Conservation (phyloP, 768 basidiomycete species). For the Tephrocybe sp. region DNA sequence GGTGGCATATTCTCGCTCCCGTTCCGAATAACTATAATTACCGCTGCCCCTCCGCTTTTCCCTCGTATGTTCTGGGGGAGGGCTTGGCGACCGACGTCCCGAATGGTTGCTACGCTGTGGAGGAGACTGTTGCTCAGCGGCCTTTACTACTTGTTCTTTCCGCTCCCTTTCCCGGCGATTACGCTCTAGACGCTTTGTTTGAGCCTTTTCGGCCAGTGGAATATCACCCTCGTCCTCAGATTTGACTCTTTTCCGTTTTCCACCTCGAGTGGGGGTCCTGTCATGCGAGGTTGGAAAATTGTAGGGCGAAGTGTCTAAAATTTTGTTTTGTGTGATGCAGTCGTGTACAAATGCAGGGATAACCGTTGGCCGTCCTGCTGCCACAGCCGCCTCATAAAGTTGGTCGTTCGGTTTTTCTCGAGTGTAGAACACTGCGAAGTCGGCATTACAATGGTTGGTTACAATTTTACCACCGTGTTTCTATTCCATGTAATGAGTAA, state of each 20-base stretch:
- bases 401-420: constrained; percentile 50
- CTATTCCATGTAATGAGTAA: constrained; percentile 32
- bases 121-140: neutral
- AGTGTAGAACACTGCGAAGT: constrained; percentile 59
- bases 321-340: constrained; percentile 39
- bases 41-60: constrained; percentile 18
- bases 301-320: constrained; percentile 49
- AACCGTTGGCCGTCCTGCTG: constrained; percentile 47
- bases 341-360: constrained; percentile 52
- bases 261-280: constrained; percentile 11
- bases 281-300: constrained; percentile 30
- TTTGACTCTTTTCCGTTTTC: constrained; percentile 21
- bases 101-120: neutral
- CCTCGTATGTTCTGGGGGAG: constrained; percentile 39
- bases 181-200: constrained; percentile 15
- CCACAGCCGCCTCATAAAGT: constrained; percentile 35
- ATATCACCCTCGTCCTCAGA: constrained; percentile 5
- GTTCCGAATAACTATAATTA: constrained; percentile 46
- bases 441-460: constrained; percentile 51
- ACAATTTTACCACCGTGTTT: constrained; percentile 66
- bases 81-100: constrained; percentile 40
- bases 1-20: constrained; percentile 49
- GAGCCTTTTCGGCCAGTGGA: neutral
- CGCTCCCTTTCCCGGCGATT: constrained; percentile 11
- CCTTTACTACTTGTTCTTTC: constrained; percentile 8